Evolutionary conservation across 176 grass and related monocot species (phyloP).

Genomic region (Oryza longistaminata): DNA sequence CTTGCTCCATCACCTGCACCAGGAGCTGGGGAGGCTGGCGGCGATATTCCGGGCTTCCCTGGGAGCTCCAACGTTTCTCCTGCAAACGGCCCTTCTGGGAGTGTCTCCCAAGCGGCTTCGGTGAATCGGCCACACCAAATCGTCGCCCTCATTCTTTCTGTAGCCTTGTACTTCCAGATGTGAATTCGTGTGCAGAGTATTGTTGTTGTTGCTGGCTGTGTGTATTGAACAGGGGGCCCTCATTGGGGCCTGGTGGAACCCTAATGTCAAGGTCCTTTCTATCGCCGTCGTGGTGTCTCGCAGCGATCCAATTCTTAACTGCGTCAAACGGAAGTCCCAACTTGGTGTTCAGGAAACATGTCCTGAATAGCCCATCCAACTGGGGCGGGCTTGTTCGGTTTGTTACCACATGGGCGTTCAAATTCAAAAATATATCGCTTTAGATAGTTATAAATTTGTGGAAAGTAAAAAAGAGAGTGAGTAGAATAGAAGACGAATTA

Average conservation of each 20-base stretch:
- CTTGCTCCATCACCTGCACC: slow-evolving; percentile 67
- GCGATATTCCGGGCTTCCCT: slow-evolving; percentile 42
- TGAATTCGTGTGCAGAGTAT: slow-evolving; percentile 45
- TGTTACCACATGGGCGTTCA: too few relatives aligned
- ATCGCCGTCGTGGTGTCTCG: not conserved
- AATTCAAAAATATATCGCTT: too few relatives aligned
- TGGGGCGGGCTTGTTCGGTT: too few relatives aligned
- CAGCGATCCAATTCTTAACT: too few relatives aligned
- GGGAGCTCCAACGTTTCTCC: slow-evolving; percentile 41
- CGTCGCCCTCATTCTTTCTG: slow-evolving; percentile 42
- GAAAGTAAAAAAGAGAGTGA: too few relatives aligned
- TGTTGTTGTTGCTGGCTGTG: slow-evolving; percentile 5
- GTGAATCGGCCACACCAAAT: slow-evolving; percentile 2
- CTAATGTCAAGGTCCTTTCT: not conserved
- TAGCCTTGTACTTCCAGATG: slow-evolving; percentile 38
- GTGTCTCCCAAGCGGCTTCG: not conserved
- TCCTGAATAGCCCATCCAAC: too few relatives aligned
- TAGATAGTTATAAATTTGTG: too few relatives aligned
- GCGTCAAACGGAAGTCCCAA: too few relatives aligned
- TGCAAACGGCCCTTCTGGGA: slow-evolving; percentile 52
- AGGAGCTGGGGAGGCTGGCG: slow-evolving; percentile 56
- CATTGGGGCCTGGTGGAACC: slow-evolving; percentile 20
- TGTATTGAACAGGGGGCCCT: slow-evolving; percentile 12
- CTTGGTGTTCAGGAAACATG: too few relatives aligned
- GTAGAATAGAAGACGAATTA: too few relatives aligned